Evolutionary conservation across 139 green algal species (phyloP), one percentile per base, ranked within the genome.

Genomic region (Dunaliella primolecta): DNA sequence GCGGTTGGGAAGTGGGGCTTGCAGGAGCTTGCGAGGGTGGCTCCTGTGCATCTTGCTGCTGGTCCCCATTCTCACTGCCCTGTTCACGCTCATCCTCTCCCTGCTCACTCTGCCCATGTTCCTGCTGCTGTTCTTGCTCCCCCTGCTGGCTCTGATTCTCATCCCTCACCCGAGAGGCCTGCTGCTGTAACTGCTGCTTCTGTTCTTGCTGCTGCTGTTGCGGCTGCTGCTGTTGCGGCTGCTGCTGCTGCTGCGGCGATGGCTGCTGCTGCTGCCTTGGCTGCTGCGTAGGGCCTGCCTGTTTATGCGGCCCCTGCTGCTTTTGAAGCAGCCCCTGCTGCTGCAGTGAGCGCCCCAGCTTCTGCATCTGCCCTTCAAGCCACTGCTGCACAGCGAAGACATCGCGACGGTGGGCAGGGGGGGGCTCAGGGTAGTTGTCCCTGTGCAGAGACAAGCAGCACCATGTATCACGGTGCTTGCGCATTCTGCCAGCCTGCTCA

Each of bases 351-450:
- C 35, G 34, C 35, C 72, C 77, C 34, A 87, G 84, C 78, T 36
- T 24, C 0, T 37, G 20, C 38, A 87, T 57, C 84, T 87, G 84
- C 56, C 83, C 79, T 11, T 87, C 84, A 30, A 87, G 36, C 84
- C 84, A 87, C 27, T 81, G 36, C 25, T 37, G 36, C 27, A 71
- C 80, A 24, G 37, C n/a, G 1, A 84, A 37, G 24, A 23, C 75
- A 80, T 80, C 75, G 1, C 75, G 75, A 1, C 75, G 32, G 30
- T 80, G 75, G 29, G 75, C 33, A 23, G 75, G 75, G 7, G 75
- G 75, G 2, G 75, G 75, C 2, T 38, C 30, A 21, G n/a, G 7
- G 30, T 80, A 80, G 30, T 80, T 80, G 29, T 80, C 75, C 75
- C 75, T 80, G 46, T 64, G n/a, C n/a, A n/a, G n/a, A n/a, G n/a